These are phyloP conservation scores for Sechiopsis laciniata DNA, from an alignment of 306 rosid species.

Conservation along the genomic window DNA sequence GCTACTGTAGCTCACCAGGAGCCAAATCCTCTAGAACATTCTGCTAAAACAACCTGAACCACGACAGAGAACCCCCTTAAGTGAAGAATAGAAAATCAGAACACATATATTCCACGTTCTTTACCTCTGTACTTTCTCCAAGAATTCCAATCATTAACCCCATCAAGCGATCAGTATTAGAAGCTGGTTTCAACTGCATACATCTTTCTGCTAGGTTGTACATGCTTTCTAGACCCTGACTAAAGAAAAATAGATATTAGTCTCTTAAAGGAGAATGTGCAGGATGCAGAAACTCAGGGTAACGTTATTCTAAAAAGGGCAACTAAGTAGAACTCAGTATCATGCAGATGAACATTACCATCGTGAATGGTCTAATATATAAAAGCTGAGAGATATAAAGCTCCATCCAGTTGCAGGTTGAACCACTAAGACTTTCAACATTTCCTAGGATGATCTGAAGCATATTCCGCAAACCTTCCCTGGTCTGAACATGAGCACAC, in stretches of 20 bases:
- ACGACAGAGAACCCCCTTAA: conserved; percentile 29
- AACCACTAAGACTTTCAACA: conserved; percentile 48
- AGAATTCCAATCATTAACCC: conserved; percentile 71
- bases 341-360: conserved; percentile 38
- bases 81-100: conserved; percentile 15
- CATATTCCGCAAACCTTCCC: conserved; percentile 74
- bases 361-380: conserved; percentile 70
- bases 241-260: conserved; percentile 13
- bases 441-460: conserved; percentile 83
- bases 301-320: neutral
- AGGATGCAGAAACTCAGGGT: neutral
- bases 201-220: conserved; percentile 71
- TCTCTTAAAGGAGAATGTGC: neutral
- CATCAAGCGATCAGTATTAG: conserved; percentile 51
- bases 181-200: conserved; percentile 57
- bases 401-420: conserved; percentile 78
- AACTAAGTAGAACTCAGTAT: conserved; percentile 16
- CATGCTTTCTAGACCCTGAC: conserved; percentile 90
- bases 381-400: conserved; percentile 71
- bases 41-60: conserved; percentile 86
- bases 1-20: conserved; percentile 66
- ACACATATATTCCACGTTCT: conserved; percentile 16
- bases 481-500: conserved; percentile 65
- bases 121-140: conserved; percentile 86
- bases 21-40: conserved; percentile 83